These are phyloP conservation scores for Debaryomycetaceae sp. DNA, from an alignment of 1,139 yeast genomes.

Conservation along the genomic window DNA sequence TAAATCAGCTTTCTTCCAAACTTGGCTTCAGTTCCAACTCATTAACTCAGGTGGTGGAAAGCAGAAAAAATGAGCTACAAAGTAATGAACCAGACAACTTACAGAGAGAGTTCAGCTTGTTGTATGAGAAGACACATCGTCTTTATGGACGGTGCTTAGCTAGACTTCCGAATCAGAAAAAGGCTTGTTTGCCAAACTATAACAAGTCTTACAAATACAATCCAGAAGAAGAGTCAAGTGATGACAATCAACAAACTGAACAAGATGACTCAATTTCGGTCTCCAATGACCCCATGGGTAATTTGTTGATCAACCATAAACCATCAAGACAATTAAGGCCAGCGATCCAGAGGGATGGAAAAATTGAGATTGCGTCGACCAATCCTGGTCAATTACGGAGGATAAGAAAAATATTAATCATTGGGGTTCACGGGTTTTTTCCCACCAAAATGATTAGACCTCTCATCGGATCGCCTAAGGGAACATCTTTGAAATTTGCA, in stretches of 20 bases:
- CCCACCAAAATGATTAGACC: slow-evolving; percentile 85
- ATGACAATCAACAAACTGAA: slow-evolving; percentile 14
- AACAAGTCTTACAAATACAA: slow-evolving; percentile 26
- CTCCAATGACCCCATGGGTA: slow-evolving; percentile 45
- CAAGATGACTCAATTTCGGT: slow-evolving; percentile 38
- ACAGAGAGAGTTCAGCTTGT: slow-evolving; percentile 33
- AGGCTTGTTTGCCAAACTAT: slow-evolving; percentile 45
- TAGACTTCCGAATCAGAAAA: slow-evolving; percentile 33
- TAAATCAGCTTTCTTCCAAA: slow-evolving; percentile 33
- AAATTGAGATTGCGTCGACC: slow-evolving; percentile 28
- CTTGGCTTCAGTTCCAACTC: slow-evolving; percentile 38
- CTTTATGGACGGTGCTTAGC: slow-evolving; percentile 40
- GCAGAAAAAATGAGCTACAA: slow-evolving; percentile 9
- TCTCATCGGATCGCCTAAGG: slow-evolving; percentile 87
- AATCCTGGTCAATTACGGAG: slow-evolving; percentile 31
- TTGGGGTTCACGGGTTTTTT: slow-evolving; percentile 95
- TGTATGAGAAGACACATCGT: slow-evolving; percentile 39
- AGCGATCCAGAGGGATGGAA: not conserved
- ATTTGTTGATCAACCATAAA: slow-evolving; percentile 35
- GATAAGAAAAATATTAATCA: slow-evolving; percentile 59
- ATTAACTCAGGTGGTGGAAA: slow-evolving; percentile 25
- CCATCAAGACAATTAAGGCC: slow-evolving; percentile 5
- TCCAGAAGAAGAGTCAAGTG: slow-evolving; percentile 25
- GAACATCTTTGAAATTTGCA: slow-evolving; percentile 84
- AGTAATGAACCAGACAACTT: slow-evolving; percentile 15